Base-by-base conservation (phyloP, 768 basidiomycete species). In the Coprinopsis cinerea region DNA sequence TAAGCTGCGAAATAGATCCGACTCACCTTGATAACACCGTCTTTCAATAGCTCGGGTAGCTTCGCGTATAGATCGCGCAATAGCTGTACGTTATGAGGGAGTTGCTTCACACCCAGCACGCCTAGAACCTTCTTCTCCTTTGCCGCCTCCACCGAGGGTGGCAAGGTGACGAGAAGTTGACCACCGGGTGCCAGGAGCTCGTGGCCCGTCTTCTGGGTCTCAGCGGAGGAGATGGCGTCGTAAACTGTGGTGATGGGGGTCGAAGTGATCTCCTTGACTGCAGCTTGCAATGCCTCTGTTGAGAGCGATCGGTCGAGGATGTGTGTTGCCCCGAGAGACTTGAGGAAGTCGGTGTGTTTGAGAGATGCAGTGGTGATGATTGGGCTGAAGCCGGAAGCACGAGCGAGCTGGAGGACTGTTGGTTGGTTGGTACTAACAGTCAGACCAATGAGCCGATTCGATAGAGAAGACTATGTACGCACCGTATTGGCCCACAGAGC, bases 311-410 rank as follows among this genome's bases (percentile, higher is more conserved):
- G 53, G 49, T 73, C 66, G 25, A 77, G 51, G 17, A 77, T 61
- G 34, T 69, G 51, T 1, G 74, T 73, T 4, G 70, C 73, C 5
- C 74, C 73, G 17, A 76, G 60, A 1, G 62, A 62, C 53, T 66
- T 65, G 39, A 75, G 61, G n/a, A 52, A 53, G 0, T 57, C 49
- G 25, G 60, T 51, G 27, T 71, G 64, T 15, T 58, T 50, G 15
- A 48, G 57, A 4, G 67, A 71, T 3, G 72, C 61, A 1, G 65
- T 72, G 45, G 67, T 55, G 26, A 75, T 71, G 45, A 76, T 68
- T 10, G 71, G 71, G 24, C 61, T 60, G 56, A 74, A 73, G 1
- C 72, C 73, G 1, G 72, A 52, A 3, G 42, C 48, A 27, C 56
- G 65, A 1, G 73, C 72, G 14, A 74, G 61, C 55, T 76, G 74